A percentile compares a stretch with the other conserved stretches of the same genome.
phyloP scores from a whole-genome alignment of 2,329 filamentous ascomycete species.

The Paracoccidioides lutzii region DNA sequence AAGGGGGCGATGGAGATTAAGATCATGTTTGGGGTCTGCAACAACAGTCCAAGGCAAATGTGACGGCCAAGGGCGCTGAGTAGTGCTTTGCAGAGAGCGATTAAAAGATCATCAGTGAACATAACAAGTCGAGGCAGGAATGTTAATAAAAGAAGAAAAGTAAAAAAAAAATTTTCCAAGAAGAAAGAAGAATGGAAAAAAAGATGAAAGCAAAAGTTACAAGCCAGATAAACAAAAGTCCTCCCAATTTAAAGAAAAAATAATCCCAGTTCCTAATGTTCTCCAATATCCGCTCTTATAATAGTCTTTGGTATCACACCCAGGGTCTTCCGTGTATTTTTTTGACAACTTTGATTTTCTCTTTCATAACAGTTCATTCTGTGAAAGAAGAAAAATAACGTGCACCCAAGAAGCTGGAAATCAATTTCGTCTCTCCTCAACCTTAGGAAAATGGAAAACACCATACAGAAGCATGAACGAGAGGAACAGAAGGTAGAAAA shows the following conservation, averaged over 20 bases:
- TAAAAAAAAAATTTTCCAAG: not conserved
- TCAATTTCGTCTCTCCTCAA: not conserved
- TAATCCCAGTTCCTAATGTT: not conserved
- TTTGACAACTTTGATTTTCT: too few relatives aligned
- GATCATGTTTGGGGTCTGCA: not conserved
- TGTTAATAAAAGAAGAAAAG: not conserved
- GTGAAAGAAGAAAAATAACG: not conserved
- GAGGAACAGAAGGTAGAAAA: not conserved
- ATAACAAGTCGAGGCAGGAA: not conserved
- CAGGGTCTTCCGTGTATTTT: not conserved
- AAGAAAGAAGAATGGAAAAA: not conserved
- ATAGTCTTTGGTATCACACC: not conserved
- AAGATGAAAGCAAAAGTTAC: not conserved
- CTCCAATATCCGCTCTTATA: constrained; percentile 1
- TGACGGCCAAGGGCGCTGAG: not conserved
- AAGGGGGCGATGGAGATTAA: not conserved
- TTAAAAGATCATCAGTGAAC: not conserved
- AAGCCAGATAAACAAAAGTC: not conserved
- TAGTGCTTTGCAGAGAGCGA: not conserved
- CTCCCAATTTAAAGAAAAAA: not conserved
- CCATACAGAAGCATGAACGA: not conserved
- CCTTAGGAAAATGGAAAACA: not conserved
- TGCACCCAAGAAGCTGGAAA: not conserved
- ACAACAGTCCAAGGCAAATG: not conserved
- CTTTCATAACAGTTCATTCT: not conserved